phyloP scores from a whole-genome alignment of 345 rosid genomes.

The Aethionema arabicum region DNA sequence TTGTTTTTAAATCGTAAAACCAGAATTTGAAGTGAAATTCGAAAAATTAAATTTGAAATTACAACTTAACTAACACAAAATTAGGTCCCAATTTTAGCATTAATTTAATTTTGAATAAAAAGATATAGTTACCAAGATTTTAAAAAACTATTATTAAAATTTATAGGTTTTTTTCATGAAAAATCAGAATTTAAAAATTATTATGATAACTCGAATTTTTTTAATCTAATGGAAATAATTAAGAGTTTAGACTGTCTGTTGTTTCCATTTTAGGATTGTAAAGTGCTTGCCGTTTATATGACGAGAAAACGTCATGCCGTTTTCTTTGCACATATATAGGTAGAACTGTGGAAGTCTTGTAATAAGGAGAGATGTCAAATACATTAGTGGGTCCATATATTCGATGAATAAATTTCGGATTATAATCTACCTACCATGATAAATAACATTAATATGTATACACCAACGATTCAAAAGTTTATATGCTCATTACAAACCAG shows the following conservation, averaged over 20 bases:
- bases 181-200: too few relatives aligned
- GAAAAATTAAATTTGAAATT: too few relatives aligned
- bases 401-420: background rate
- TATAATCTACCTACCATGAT: background rate
- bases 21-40: too few relatives aligned
- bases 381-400: too few relatives aligned
- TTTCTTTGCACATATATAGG: constrained; percentile 7
- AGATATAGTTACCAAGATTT: too few relatives aligned
- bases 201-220: background rate
- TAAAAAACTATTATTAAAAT: too few relatives aligned
- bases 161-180: too few relatives aligned
- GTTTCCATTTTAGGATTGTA: background rate
- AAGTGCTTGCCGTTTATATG: constrained; percentile 20
- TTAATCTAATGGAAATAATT: constrained; percentile 10
- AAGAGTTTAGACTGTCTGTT: constrained; percentile 14
- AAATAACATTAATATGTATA: background rate
- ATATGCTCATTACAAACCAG: background rate
- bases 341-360: background rate
- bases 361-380: too few relatives aligned
- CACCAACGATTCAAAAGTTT: background rate
- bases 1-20: too few relatives aligned
- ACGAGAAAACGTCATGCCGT: constrained; percentile 9
- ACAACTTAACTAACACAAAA: too few relatives aligned
- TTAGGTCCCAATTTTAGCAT: too few relatives aligned
- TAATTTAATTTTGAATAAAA: too few relatives aligned